phyloP scores from a whole-genome alignment of 2,329 filamentous ascomycete genomes.

The Beauveria scarabaeidicola region DNA sequence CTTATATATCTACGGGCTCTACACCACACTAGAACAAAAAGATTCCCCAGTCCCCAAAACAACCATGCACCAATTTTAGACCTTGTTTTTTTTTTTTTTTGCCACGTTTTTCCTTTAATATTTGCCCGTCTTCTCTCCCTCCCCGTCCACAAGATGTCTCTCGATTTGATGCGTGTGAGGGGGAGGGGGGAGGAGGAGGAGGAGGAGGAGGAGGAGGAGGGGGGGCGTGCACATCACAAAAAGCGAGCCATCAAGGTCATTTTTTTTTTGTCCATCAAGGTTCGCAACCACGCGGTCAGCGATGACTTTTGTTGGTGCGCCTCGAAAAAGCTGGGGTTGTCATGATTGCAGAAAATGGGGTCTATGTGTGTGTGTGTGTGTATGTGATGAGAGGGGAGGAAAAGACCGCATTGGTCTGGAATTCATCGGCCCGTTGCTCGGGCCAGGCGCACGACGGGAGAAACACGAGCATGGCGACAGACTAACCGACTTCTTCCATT shows the following conservation, averaged over 20 bases:
- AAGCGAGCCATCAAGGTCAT: conserved; percentile 4
- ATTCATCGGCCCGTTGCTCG: neutral
- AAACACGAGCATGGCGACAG: neutral
- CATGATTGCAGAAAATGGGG: neutral
- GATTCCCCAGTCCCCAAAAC: neutral
- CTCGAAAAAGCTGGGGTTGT: neutral
- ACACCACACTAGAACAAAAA: neutral
- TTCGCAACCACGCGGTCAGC: neutral
- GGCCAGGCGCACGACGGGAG: neutral
- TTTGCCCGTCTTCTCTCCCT: neutral
- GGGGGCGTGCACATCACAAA: neutral
- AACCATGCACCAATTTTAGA: neutral
- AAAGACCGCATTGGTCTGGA: neutral
- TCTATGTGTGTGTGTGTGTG: too few relatives aligned
- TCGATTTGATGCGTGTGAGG: neutral
- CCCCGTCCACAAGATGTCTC: neutral
- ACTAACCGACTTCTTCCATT: neutral
- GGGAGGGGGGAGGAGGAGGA: neutral
- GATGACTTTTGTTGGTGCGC: neutral
- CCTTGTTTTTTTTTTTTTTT: neutral
- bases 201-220: neutral
- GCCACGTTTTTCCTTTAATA: neutral
- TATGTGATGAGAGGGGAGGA: neutral
- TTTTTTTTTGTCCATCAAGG: conserved; percentile 4
- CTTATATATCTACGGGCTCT: neutral